These are phyloP conservation scores for Acacia crassicarpa DNA, from an alignment of 306 rosid genomes.

Conservation along the genomic window DNA sequence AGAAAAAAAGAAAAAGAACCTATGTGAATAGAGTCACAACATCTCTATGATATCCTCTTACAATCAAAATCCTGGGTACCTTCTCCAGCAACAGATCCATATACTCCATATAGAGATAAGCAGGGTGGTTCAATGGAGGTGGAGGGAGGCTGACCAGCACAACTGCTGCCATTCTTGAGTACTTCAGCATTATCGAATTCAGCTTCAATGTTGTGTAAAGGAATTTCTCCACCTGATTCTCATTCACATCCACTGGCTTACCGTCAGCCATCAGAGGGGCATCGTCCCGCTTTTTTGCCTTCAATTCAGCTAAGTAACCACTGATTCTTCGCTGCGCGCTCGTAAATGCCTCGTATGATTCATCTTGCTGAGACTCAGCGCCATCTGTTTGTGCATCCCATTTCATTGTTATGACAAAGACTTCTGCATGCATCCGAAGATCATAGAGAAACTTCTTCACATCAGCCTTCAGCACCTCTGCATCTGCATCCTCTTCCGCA, in stretches of 20 bases:
- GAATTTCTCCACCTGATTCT: conserved; percentile 91
- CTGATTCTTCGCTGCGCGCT: conserved; percentile 71
- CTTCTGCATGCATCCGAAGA: conserved; percentile 99
- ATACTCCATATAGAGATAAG: conserved; percentile 94
- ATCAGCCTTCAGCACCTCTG: conserved; percentile 90
- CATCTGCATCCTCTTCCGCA: conserved; percentile 93
- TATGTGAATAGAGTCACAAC: conserved; percentile 95
- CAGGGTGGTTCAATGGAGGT: conserved; percentile 87
- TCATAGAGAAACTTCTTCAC: conserved; percentile 94
- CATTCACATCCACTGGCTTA: conserved; percentile 75
- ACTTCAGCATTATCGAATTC: conserved; percentile 78
- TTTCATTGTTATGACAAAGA: conserved; percentile 82
- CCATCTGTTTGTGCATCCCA: conserved; percentile 75
- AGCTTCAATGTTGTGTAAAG: conserved; percentile 86
- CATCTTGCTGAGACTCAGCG: conserved; percentile 71
- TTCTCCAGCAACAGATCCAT: conserved; percentile 98
- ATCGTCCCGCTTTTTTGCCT: conserved; percentile 51
- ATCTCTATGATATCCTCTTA: conserved; percentile 93
- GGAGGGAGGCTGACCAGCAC: conserved; percentile 96
- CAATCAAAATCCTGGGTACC: conserved; percentile 88
- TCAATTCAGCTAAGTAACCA: conserved; percentile 65
- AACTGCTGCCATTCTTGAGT: conserved; percentile 99
- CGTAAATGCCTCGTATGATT: conserved; percentile 68
- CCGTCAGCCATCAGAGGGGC: conserved; percentile 85
- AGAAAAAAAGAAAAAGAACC: background rate